Evolutionary conservation across 805 yeast species (phyloP).

Genomic region (Metschnikowia reukaufii): DNA sequence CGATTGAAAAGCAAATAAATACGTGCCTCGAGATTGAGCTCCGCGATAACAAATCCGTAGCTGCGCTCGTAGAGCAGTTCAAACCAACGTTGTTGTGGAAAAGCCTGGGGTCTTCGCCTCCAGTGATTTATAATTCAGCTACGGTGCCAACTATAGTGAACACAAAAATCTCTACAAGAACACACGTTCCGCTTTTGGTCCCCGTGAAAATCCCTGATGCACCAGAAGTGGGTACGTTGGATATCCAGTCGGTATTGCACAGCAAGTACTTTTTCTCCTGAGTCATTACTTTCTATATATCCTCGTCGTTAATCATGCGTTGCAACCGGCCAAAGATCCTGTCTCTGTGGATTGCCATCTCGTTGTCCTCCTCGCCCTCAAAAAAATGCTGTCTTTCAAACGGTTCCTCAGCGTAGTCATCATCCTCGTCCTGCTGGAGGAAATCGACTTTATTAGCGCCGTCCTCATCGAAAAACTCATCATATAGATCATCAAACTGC

Average conservation of each 20-base stretch:
- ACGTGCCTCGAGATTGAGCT: conserved; percentile 15
- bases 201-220: conserved; percentile 30
- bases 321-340: conserved; percentile 58
- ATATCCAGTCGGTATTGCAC: conserved; percentile 30
- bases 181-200: conserved; percentile 29
- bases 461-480: conserved; percentile 30
- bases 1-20: background rate
- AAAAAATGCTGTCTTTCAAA: conserved; percentile 54
- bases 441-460: conserved; percentile 35
- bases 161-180: conserved; percentile 2
- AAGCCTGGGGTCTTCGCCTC: conserved; percentile 3
- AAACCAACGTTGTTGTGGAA: conserved; percentile 26
- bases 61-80: conserved; percentile 19
- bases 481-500: conserved; percentile 22
- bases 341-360: conserved; percentile 63
- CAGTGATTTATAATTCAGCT: conserved; percentile 8
- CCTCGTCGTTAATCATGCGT: conserved; percentile 48
- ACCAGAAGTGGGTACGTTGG: conserved; percentile 35
- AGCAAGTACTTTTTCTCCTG: conserved; percentile 40
- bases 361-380: conserved; percentile 55
- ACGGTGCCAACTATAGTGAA: background rate
- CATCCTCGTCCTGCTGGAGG: conserved; percentile 16
- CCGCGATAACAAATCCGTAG: conserved; percentile 8
- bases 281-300: background rate
- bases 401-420: conserved; percentile 12